Evolutionary conservation across 495 filamentous ascomycete species (phyloP).

Genomic region (Diplogelasinospora grovesii): DNA sequence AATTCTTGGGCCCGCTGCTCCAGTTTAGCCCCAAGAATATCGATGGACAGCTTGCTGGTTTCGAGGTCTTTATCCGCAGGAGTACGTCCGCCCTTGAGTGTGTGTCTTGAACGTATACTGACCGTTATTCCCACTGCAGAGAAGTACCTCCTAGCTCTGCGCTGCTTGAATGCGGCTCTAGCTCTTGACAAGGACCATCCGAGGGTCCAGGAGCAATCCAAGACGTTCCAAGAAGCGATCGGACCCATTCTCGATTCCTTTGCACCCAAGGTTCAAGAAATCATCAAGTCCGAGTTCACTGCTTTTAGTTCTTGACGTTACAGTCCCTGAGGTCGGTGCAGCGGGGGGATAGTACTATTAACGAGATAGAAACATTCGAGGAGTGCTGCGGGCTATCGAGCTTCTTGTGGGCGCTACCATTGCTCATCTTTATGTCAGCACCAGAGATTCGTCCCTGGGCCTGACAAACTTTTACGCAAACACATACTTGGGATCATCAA

Average conservation of each 20-base stretch:
- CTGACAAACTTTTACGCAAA: no score
- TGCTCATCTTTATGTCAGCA: no score
- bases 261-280: slow-evolving; percentile 53
- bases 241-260: slow-evolving; percentile 48
- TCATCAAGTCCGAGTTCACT: slow-evolving; percentile 61
- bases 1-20: slow-evolving; percentile 74
- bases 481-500: no score
- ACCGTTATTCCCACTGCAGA: slow-evolving; percentile 50
- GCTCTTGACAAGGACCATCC: slow-evolving; percentile 64
- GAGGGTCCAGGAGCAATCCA: slow-evolving; percentile 67
- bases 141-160: slow-evolving; percentile 78
- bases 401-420: no score
- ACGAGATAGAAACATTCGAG: no score
- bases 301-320: slow-evolving; percentile 50
- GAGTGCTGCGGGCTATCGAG: no score
- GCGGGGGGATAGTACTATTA: no score
- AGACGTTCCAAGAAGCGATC: slow-evolving; percentile 61
- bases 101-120: no score
- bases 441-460: no score
- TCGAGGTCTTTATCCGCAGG: slow-evolving; percentile 78
- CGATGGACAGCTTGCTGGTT: slow-evolving; percentile 74
- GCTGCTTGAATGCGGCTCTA: slow-evolving; percentile 69
- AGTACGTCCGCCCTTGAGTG: slow-evolving; percentile 49
- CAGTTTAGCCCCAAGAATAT: slow-evolving; percentile 77
- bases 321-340: no score